phyloP scores from a whole-genome alignment of 140 eudicot genomes.

The Bidens hawaiensis region DNA sequence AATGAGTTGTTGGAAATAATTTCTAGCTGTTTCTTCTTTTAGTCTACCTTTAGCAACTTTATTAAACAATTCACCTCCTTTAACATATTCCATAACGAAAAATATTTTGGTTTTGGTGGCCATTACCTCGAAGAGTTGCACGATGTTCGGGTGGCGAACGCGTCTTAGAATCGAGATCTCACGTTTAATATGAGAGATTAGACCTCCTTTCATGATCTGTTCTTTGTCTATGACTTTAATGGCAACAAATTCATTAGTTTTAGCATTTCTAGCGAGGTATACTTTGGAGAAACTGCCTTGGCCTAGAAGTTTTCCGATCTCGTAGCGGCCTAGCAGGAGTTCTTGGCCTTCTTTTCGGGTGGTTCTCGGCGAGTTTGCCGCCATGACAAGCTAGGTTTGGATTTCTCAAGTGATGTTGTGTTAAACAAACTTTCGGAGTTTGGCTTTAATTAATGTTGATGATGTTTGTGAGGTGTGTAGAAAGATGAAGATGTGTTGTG shows the following conservation, averaged over 20 bases:
- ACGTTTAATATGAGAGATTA: conserved; percentile 9
- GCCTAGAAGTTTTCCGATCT: conserved; percentile 17
- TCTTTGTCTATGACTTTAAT: conserved; percentile 15
- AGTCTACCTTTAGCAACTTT: conserved; percentile 14
- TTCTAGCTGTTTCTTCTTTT: conserved; percentile 11
- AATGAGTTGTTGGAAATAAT: conserved; percentile 6
- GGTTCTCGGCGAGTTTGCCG: conserved; percentile 9
- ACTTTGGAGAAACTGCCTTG: conserved; percentile 14
- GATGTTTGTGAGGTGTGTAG: conserved; percentile 10
- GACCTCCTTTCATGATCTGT: conserved; percentile 9
- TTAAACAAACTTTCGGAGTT: too few species aligned
- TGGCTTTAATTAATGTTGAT: too few species aligned
- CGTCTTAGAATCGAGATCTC: conserved; percentile 8
- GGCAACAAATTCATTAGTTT: conserved; percentile 13
- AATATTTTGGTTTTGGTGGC: conserved; percentile 5
- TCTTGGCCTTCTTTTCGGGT: conserved; percentile 13
- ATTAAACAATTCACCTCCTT: conserved; percentile 7
- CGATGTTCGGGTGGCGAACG: conserved; percentile 15
- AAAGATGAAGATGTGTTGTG: too few species aligned
- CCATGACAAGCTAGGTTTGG: background rate
- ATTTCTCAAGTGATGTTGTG: too few species aligned
- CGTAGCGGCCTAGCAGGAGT: conserved; percentile 1
- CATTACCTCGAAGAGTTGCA: conserved; percentile 11
- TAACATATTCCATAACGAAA: conserved; percentile 13
- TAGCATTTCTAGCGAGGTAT: conserved; percentile 13